Percentiles rank a stretch among this genome's conserved stretches.
Evolutionary conservation across 192 early-diverging fungal species (phyloP).

Genomic region (Neocallimastix lanati): DNA sequence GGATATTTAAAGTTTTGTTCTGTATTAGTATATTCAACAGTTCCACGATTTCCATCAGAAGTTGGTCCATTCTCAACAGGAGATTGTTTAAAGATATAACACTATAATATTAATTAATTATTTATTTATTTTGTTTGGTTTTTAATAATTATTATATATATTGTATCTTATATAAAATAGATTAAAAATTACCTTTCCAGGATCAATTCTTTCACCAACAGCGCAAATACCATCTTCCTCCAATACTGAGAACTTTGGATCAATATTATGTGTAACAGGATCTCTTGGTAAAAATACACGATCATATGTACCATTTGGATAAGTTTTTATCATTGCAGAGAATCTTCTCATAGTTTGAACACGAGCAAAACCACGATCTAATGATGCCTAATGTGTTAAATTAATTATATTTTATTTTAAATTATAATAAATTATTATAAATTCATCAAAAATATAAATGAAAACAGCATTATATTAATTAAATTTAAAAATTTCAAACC

Average conservation of each 20-base stretch:
- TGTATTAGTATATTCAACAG: not conserved
- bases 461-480: not conserved
- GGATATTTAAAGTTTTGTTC: constrained; percentile 46
- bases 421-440: no score
- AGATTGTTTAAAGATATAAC: constrained; percentile 26
- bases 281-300: constrained; percentile 26
- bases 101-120: constrained; percentile 8
- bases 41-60: constrained; percentile 28
- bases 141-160: constrained; percentile 24
- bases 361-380: constrained; percentile 91
- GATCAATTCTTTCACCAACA: constrained; percentile 58
- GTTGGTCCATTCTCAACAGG: constrained; percentile 27
- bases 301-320: constrained; percentile 75
- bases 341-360: constrained; percentile 88
- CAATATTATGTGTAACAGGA: constrained; percentile 8
- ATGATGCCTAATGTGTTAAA: constrained; percentile 28
- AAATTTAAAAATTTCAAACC: constrained; percentile 8
- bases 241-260: constrained; percentile 41
- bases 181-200: constrained; percentile 21
- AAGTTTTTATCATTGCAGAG: constrained; percentile 62
- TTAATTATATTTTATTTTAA: not conserved
- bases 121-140: constrained; percentile 1
- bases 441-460: no score
- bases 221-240: constrained; percentile 81
- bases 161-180: not conserved